Percentiles rank a stretch among this genome's conserved stretches.
phyloP scores from a whole-genome alignment of 2,329 filamentous ascomycete genomes.

The Ceratocystiopsis brevicomis region DNA sequence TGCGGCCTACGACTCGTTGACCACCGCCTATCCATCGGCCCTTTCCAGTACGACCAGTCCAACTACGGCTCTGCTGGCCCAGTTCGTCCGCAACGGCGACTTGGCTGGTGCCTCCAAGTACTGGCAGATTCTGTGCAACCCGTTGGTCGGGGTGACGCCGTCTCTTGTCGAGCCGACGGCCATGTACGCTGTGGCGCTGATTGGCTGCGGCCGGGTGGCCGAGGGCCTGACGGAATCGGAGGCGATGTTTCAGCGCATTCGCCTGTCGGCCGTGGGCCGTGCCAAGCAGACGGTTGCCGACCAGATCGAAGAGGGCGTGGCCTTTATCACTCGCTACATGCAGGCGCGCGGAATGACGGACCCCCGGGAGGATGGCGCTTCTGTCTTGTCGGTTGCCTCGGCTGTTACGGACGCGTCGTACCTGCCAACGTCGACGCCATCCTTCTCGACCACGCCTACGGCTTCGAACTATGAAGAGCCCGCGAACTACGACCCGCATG shows the following conservation, averaged over 20 bases:
- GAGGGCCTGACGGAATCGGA: slow-evolving; percentile 65
- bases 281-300: slow-evolving; percentile 41
- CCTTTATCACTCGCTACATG: slow-evolving; percentile 47
- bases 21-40: slow-evolving; percentile 37
- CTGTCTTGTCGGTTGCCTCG: slow-evolving; percentile 16
- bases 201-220: slow-evolving; percentile 68
- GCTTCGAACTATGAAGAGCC: slow-evolving; percentile 50
- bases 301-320: slow-evolving; percentile 72
- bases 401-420: too few species aligned
- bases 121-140: slow-evolving; percentile 55
- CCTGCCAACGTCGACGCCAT: slow-evolving; percentile 17
- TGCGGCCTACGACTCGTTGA: slow-evolving; percentile 43
- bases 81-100: slow-evolving; percentile 69
- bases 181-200: slow-evolving; percentile 78
- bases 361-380: slow-evolving; percentile 29
- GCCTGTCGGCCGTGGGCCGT: slow-evolving; percentile 30
- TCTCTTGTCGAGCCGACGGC: slow-evolving; percentile 70
- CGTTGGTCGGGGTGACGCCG: slow-evolving; percentile 37
- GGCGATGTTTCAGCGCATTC: slow-evolving; percentile 72
- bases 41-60: slow-evolving; percentile 20
- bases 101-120: slow-evolving; percentile 58
- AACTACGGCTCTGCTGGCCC: slow-evolving; percentile 51
- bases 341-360: slow-evolving; percentile 32
- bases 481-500: slow-evolving; percentile 60
- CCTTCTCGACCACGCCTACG: slow-evolving; percentile 34